Evolutionary conservation across 106 monocot species (phyloP).

Genomic region (Acorus calamus): DNA sequence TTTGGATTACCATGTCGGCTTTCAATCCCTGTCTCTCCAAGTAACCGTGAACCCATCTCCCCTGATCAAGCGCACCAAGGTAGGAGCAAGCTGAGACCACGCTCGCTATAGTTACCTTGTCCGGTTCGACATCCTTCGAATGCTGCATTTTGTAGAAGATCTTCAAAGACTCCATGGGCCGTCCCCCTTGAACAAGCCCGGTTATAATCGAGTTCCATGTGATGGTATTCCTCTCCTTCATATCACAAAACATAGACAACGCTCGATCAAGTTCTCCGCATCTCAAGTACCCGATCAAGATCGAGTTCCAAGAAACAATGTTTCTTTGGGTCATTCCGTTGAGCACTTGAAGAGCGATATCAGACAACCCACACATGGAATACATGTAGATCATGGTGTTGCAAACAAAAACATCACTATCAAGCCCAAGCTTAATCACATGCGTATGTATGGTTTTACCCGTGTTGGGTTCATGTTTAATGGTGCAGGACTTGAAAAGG

Average conservation of each 20-base stretch:
- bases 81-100: slow-evolving; percentile 30
- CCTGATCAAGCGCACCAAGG: slow-evolving; percentile 42
- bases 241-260: slow-evolving; percentile 14
- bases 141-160: slow-evolving; percentile 28
- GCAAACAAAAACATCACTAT: slow-evolving; percentile 16
- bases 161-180: slow-evolving; percentile 26
- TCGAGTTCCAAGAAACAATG: slow-evolving; percentile 37
- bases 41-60: slow-evolving; percentile 37
- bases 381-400: slow-evolving; percentile 32
- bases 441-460: slow-evolving; percentile 33
- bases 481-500: slow-evolving; percentile 30
- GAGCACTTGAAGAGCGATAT: slow-evolving; percentile 15
- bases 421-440: slow-evolving; percentile 19
- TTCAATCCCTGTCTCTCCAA: slow-evolving; percentile 20
- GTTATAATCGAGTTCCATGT: slow-evolving; percentile 45
- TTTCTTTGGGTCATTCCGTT: slow-evolving; percentile 27
- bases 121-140: slow-evolving; percentile 9
- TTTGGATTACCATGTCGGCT: slow-evolving; percentile 27
- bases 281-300: slow-evolving; percentile 35
- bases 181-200: slow-evolving; percentile 28
- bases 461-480: neutral
- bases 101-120: slow-evolving; percentile 30
- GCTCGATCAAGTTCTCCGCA: slow-evolving; percentile 34
- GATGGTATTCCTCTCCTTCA: slow-evolving; percentile 28
- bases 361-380: slow-evolving; percentile 8